A percentile compares a stretch with the other conserved stretches of the same genome.
phyloP scores from a whole-genome alignment of 805 yeast species.

The baker's yeast (Saccharomyces cerevisiae) region DNA sequence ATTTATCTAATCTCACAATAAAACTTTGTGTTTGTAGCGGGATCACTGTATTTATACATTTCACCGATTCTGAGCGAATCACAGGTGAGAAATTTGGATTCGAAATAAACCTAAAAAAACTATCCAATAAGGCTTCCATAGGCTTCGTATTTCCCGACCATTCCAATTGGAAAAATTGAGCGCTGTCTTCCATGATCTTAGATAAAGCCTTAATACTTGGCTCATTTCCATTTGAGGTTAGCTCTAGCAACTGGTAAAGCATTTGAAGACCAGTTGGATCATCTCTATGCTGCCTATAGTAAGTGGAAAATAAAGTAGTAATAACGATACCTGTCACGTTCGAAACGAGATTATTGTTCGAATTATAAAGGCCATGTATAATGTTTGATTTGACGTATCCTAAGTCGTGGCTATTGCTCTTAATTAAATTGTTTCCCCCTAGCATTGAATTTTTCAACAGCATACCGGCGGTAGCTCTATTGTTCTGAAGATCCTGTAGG shows the following conservation, averaged over 20 bases:
- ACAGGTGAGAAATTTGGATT: conserved; percentile 30
- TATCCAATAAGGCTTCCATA: conserved; percentile 55
- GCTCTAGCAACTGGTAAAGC: conserved; percentile 56
- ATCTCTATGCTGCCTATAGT: conserved; percentile 30
- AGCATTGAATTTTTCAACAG: conserved; percentile 70
- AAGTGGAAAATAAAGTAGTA: conserved; percentile 63
- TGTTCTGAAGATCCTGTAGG: conserved; percentile 17
- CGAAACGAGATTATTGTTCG: conserved; percentile 44
- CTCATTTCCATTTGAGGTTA: conserved; percentile 43
- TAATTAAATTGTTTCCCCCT: conserved; percentile 30
- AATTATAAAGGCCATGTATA: conserved; percentile 32
- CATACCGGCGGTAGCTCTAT: conserved; percentile 82
- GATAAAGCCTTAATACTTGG: conserved; percentile 58
- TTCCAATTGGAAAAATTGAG: conserved; percentile 53
- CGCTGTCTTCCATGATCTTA: conserved; percentile 87
- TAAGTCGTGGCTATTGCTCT: conserved; percentile 21
- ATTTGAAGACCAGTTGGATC: conserved; percentile 50
- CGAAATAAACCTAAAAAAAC: conserved; percentile 47
- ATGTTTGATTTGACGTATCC: conserved; percentile 40
- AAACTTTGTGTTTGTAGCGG: conserved; percentile 61
- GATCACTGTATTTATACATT: conserved; percentile 70
- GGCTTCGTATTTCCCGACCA: conserved; percentile 57
- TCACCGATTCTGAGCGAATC: conserved; percentile 54
- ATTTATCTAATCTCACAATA: conserved; percentile 55
- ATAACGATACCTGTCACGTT: conserved; percentile 88